Conservation (phyloP, 805 yeast species). For the Metschnikowia drakensbergensis region DNA sequence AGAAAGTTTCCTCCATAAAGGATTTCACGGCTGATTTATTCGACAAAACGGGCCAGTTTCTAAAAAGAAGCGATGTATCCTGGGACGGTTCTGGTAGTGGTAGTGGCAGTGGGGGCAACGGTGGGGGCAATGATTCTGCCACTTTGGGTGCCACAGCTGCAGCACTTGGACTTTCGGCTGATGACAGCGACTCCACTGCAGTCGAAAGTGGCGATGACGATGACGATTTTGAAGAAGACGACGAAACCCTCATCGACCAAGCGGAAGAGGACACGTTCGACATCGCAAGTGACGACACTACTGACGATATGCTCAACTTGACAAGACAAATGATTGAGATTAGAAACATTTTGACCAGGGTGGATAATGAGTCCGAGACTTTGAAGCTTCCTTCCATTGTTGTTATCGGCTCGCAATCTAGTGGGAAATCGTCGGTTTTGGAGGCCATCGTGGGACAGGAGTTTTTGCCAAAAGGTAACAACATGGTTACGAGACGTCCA, state of each 20-base stretch:
- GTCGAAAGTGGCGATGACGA: constrained; percentile 15
- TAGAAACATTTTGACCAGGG: constrained; percentile 67
- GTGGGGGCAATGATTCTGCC: constrained; percentile 33
- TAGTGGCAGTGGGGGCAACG: constrained; percentile 24
- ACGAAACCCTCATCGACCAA: constrained; percentile 41
- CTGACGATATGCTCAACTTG: constrained; percentile 78
- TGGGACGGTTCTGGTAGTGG: constrained; percentile 19
- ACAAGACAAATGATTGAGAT: constrained; percentile 98
- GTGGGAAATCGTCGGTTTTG: constrained; percentile 94
- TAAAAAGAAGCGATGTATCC: constrained; percentile 26
- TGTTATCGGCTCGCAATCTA: constrained; percentile 94
- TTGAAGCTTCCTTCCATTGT: constrained; percentile 90
- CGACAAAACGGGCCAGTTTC: constrained; percentile 45
- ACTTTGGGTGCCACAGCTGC: constrained; percentile 52
- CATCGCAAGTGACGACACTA: constrained; percentile 50
- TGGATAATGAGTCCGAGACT: constrained; percentile 66
- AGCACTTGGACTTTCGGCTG: constrained; percentile 44
- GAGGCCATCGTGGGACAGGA: constrained; percentile 98
- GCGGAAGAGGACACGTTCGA: constrained; percentile 37
- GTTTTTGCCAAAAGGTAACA: constrained; percentile 92
- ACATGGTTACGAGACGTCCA: constrained; percentile 98
- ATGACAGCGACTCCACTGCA: constrained; percentile 34
- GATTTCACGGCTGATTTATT: constrained; percentile 57
- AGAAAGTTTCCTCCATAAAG: constrained; percentile 55
- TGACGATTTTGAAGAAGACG: constrained; percentile 50